Percentiles rank a stretch among this genome's conserved stretches.
These are phyloP conservation scores for Fusarium praegraminearum DNA, from an alignment of 2,329 filamentous ascomycete genomes.

Conservation along the genomic window DNA sequence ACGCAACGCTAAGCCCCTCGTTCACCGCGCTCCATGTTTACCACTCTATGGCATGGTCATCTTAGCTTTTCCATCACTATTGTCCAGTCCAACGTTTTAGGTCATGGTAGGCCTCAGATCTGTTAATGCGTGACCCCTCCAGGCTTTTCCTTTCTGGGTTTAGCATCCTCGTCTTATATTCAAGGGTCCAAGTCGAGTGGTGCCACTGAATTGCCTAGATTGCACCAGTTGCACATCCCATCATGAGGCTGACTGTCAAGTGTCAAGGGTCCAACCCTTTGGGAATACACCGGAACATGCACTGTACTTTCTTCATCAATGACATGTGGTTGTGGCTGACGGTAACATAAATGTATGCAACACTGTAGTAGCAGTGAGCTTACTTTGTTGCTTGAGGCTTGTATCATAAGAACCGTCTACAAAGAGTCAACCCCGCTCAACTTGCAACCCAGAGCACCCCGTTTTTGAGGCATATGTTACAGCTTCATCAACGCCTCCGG, in stretches of 20 bases:
- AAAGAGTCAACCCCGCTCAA: slow-evolving; percentile 6
- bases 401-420: slow-evolving; percentile 2
- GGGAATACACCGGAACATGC: slow-evolving; percentile 5
- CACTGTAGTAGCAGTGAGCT: slow-evolving; percentile 7
- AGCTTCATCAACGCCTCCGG: slow-evolving; percentile 9
- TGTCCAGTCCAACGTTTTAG: slow-evolving; percentile 10
- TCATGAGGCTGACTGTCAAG: slow-evolving; percentile 40
- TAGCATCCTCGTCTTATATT: slow-evolving; percentile 36
- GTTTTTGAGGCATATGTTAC: slow-evolving; percentile 20
- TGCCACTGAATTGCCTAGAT: slow-evolving; percentile 40
- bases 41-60: slow-evolving; percentile 18
- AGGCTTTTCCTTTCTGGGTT: slow-evolving; percentile 40
- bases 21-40: slow-evolving; percentile 18
- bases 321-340: slow-evolving; percentile 1
- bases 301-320: slow-evolving; percentile 5
- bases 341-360: not conserved
- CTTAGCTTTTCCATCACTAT: slow-evolving; percentile 8
- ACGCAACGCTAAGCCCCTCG: slow-evolving; percentile 34
- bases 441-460: slow-evolving; percentile 1
- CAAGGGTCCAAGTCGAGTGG: slow-evolving; percentile 39
- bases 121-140: slow-evolving; percentile 37
- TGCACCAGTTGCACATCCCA: slow-evolving; percentile 38
- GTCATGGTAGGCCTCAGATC: slow-evolving; percentile 46
- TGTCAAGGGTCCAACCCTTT: slow-evolving; percentile 29
- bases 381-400: not conserved